Evolutionary conservation across 2,329 filamentous ascomycete species (phyloP).

Genomic region (Alternaria angustiovoidea): DNA sequence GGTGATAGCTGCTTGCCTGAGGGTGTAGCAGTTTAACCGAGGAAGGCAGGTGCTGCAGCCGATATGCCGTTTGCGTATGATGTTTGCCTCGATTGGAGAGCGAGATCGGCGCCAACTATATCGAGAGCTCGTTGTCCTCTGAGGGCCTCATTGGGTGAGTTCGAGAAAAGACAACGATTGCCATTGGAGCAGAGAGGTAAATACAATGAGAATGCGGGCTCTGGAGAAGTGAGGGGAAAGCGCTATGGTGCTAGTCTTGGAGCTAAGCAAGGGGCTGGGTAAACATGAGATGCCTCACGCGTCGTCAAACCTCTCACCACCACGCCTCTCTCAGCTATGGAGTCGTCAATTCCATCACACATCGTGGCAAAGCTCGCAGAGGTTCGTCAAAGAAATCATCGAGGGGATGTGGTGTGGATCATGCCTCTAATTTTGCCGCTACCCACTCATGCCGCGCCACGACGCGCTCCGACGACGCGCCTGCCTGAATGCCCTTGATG

Average conservation of each 20-base stretch:
- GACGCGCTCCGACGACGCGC: background rate
- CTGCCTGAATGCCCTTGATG: background rate
- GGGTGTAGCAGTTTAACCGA: conserved; percentile 9
- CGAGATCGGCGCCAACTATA: background rate
- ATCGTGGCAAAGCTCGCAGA: background rate
- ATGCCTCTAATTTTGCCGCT: background rate
- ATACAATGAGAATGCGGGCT: background rate
- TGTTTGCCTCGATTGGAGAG: background rate
- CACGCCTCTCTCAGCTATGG: background rate
- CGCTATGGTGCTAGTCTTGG: background rate
- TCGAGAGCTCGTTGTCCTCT: background rate
- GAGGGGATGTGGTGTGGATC: background rate
- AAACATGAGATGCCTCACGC: background rate
- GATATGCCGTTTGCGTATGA: background rate
- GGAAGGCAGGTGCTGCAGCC: conserved; percentile 2
- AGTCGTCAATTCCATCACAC: background rate
- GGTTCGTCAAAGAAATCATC: background rate
- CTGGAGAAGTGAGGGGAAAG: conserved; percentile 1
- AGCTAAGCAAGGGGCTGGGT: conserved; percentile 1
- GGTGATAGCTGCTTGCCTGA: conserved; percentile 1
- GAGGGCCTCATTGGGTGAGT: background rate
- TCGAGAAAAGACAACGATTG: background rate
- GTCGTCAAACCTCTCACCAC: conserved; percentile 2
- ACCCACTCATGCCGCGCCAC: background rate
- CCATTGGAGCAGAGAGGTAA: background rate